These are phyloP conservation scores for Carex scoparia DNA, from an alignment of 176 grass and related monocot species.

Conservation along the genomic window DNA sequence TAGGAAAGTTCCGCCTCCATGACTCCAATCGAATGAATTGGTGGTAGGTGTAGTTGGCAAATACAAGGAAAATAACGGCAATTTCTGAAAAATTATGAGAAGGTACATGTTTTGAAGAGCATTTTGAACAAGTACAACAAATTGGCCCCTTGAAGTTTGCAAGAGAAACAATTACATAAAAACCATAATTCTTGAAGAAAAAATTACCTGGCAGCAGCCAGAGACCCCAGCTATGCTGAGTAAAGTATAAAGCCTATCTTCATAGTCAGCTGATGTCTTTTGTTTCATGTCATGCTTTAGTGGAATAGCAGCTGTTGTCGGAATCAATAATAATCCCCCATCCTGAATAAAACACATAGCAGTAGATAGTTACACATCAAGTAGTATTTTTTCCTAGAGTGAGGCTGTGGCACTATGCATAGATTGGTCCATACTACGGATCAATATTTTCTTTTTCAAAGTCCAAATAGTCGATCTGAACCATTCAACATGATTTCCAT, in stretches of 20 bases:
- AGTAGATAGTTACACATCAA: conserved; percentile 19
- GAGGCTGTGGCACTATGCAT: no score
- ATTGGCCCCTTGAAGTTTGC: neutral
- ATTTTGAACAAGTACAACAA: neutral
- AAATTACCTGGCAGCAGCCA: conserved; percentile 85
- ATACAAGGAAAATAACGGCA: neutral
- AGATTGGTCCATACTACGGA: no score
- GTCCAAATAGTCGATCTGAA: no score
- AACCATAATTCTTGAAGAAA: neutral
- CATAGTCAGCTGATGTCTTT: conserved; percentile 58
- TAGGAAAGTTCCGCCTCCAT: neutral
- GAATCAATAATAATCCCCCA: conserved; percentile 81
- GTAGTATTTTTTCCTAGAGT: no score
- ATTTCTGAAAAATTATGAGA: neutral
- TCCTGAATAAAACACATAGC: conserved; percentile 46
- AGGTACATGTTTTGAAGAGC: neutral
- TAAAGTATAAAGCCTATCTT: conserved; percentile 65
- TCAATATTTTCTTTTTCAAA: no score
- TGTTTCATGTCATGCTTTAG: conserved; percentile 65
- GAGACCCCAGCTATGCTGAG: conserved; percentile 79
- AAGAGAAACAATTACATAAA: neutral
- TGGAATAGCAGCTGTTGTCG: conserved; percentile 75
- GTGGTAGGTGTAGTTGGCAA: neutral
- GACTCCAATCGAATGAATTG: neutral
- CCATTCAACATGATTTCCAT: no score